A percentile compares a stretch with the other conserved stretches of the same genome.
Conservation (phyloP, 129 eudicot genomes). For the Saposhnikovia divaricata region DNA sequence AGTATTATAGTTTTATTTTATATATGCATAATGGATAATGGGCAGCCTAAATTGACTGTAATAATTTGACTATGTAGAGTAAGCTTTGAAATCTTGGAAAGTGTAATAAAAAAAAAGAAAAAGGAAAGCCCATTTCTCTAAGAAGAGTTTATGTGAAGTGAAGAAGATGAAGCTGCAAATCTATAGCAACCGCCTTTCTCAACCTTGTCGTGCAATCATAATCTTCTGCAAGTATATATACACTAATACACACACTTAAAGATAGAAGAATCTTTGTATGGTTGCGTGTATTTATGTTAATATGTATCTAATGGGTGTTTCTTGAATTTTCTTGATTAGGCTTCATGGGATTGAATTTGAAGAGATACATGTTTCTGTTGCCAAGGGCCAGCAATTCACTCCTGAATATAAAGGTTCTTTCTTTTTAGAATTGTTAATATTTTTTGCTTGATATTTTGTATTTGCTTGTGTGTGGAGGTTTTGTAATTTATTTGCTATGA, state of each 20-base stretch:
- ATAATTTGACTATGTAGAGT: not conserved
- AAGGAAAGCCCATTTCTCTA: not conserved
- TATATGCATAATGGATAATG: no score
- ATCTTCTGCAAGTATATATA: constrained; percentile 59
- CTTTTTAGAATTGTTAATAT: not conserved
- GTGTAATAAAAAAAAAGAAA: no score
- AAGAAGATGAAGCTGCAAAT: constrained; percentile 41
- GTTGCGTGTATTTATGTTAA: no score
- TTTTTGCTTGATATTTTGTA: no score
- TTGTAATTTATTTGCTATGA: no score
- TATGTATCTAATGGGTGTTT: not conserved
- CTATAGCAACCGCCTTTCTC: constrained; percentile 70
- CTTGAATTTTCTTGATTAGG: constrained; percentile 25
- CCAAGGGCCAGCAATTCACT: constrained; percentile 34
- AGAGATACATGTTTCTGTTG: constrained; percentile 35
- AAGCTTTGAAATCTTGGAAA: not conserved
- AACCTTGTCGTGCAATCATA: constrained; percentile 59
- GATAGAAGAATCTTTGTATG: no score
- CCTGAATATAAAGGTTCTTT: constrained; percentile 53
- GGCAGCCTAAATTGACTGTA: not conserved
- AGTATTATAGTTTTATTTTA: no score
- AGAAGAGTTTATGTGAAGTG: not conserved
- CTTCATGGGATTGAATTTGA: constrained; percentile 59
- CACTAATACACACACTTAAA: no score
- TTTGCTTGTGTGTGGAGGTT: not conserved